These are phyloP conservation scores for Hypoxylon perforatum DNA, from an alignment of 495 filamentous ascomycete species.

Conservation along the genomic window DNA sequence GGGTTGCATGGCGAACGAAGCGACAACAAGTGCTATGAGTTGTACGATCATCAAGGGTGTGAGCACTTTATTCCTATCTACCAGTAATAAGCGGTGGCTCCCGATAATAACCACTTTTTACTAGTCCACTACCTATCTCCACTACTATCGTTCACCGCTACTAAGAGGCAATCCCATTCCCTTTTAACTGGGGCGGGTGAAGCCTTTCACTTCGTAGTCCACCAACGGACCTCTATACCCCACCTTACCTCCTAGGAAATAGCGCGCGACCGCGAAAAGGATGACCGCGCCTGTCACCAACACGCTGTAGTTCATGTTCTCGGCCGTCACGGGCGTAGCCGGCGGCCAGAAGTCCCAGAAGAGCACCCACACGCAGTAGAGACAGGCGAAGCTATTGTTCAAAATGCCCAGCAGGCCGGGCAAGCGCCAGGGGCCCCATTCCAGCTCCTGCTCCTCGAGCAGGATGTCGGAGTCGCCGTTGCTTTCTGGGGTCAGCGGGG, in stretches of 20 bases:
- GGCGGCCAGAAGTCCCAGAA: conserved; percentile 48
- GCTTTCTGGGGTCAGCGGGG: background rate
- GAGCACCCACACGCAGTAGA: conserved; percentile 19
- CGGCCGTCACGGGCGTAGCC: conserved; percentile 46
- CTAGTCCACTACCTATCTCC: too few relatives aligned
- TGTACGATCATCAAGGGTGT: too few relatives aligned
- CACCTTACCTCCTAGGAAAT: conserved; percentile 53
- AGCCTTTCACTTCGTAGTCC: conserved; percentile 35
- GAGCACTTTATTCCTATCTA: too few relatives aligned
- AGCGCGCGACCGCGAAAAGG: conserved; percentile 53
- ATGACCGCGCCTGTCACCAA: conserved; percentile 56
- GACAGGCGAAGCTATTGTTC: conserved; percentile 14
- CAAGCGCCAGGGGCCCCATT: conserved; percentile 24
- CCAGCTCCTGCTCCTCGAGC: background rate
- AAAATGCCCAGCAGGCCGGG: conserved; percentile 9
- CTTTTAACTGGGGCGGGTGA: conserved; percentile 4
- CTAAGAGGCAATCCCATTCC: background rate
- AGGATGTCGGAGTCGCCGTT: conserved; percentile 6
- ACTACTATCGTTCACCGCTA: background rate
- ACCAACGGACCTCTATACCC: conserved; percentile 46
- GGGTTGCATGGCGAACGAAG: too few relatives aligned
- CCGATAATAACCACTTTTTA: too few relatives aligned
- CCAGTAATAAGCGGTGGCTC: too few relatives aligned
- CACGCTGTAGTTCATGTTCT: conserved; percentile 65
- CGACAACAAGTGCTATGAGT: too few relatives aligned